phyloP scores from a whole-genome alignment of 306 rosid species.

The Glycine latifolia region DNA sequence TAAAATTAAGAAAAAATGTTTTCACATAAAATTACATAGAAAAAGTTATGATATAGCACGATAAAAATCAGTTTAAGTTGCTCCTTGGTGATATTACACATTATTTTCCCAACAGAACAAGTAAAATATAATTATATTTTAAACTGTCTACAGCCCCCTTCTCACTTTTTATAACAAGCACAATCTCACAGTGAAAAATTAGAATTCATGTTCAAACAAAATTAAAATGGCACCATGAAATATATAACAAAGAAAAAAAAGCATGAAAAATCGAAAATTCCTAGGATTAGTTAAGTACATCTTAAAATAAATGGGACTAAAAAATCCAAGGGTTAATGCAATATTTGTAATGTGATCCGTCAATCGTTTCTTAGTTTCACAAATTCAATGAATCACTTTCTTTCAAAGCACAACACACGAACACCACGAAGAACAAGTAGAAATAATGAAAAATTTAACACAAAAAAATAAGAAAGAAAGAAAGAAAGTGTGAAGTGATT shows the following conservation, averaged over 20 bases:
- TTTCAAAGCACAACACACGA: not conserved
- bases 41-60: too few species aligned
- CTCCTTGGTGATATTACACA: not conserved
- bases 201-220: not conserved
- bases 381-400: not conserved
- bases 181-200: too few species aligned
- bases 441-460: not conserved
- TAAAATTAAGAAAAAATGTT: too few species aligned
- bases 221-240: not conserved
- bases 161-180: not conserved
- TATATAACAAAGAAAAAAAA: not conserved
- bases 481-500: not conserved
- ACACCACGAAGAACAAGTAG: not conserved
- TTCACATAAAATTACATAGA: too few species aligned
- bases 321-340: not conserved
- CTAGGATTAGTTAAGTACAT: not conserved
- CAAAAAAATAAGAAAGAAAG: too few species aligned
- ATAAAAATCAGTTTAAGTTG: too few species aligned
- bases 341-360: too few species aligned
- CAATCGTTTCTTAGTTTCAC: too few species aligned
- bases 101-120: too few species aligned
- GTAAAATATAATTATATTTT: too few species aligned
- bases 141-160: not conserved
- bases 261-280: not conserved
- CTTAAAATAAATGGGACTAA: not conserved